A percentile compares a stretch with the other conserved stretches of the same genome.
Conservation (phyloP, 441 rosid species). For the Raphanus hybrid region DNA sequence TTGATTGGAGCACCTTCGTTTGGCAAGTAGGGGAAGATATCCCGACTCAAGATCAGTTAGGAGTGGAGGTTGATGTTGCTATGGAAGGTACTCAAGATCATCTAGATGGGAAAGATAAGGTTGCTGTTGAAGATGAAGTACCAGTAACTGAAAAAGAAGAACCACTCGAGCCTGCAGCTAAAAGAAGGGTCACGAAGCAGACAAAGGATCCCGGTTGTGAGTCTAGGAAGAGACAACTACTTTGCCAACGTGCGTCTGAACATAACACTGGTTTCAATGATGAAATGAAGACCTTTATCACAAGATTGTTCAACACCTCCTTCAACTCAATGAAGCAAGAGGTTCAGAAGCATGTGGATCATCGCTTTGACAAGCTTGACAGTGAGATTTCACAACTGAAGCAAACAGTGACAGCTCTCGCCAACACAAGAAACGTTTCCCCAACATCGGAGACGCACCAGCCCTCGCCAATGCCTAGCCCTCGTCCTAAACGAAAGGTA, state of each 20-base stretch:
- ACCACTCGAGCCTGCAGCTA: neutral
- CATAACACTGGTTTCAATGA: neutral
- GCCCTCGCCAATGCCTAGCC: neutral
- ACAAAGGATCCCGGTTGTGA: neutral
- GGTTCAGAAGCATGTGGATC: neutral
- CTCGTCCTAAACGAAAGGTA: neutral
- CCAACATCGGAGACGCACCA: neutral
- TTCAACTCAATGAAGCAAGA: neutral
- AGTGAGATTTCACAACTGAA: neutral
- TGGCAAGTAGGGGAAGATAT: neutral
- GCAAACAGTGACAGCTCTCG: neutral
- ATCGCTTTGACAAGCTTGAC: neutral
- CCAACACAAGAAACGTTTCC: neutral
- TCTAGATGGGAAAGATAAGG: neutral
- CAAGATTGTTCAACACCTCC: neutral
- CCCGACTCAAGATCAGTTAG: neutral
- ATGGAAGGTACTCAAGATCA: neutral
- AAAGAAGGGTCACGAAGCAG: neutral
- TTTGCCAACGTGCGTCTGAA: neutral
- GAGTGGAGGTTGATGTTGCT: neutral
- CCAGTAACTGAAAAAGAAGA: neutral
- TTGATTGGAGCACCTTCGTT: neutral
- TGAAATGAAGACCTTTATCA: neutral
- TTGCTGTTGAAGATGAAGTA: neutral
- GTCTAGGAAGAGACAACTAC: neutral